Percentiles rank a stretch among this genome's conserved stretches.
Evolutionary conservation across 345 rosid species (phyloP).

Genomic region (Trapa incisa): DNA sequence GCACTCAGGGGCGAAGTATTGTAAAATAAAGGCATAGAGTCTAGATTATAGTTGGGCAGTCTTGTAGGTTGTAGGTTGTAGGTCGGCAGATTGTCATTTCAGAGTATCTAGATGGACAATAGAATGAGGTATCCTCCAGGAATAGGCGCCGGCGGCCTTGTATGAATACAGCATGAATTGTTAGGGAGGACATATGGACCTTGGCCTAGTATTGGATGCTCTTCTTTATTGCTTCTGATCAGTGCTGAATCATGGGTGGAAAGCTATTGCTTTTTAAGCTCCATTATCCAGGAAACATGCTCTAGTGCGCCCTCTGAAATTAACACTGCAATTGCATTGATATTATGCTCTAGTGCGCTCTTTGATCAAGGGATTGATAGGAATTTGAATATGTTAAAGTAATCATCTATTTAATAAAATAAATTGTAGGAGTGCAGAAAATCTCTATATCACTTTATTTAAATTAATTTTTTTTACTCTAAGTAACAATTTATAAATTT

Average conservation of each 20-base stretch:
- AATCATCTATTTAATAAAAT: too few species aligned
- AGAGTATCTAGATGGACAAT: conserved; percentile 39
- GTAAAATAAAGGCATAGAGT: neutral
- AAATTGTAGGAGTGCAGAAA: too few species aligned
- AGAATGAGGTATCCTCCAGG: conserved; percentile 82
- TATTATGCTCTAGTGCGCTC: too few species aligned
- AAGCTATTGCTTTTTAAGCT: neutral
- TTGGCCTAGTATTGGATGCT: neutral
- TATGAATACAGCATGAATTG: neutral
- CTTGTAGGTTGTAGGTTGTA: conserved; percentile 13
- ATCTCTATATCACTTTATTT: too few species aligned
- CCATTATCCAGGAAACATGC: neutral
- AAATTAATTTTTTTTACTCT: too few species aligned
- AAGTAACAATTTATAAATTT: too few species aligned
- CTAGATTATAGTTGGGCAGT: conserved; percentile 1
- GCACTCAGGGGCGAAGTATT: neutral
- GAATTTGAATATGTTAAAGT: too few species aligned
- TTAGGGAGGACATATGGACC: neutral
- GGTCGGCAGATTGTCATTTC: conserved; percentile 18
- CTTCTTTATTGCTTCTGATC: neutral
- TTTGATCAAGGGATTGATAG: too few species aligned
- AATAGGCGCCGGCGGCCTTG: conserved; percentile 28
- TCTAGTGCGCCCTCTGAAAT: neutral
- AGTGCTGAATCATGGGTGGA: neutral
- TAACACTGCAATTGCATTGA: neutral